Conservation (phyloP, 2,329 filamentous ascomycete species). For the Colletotrichum sp. region DNA sequence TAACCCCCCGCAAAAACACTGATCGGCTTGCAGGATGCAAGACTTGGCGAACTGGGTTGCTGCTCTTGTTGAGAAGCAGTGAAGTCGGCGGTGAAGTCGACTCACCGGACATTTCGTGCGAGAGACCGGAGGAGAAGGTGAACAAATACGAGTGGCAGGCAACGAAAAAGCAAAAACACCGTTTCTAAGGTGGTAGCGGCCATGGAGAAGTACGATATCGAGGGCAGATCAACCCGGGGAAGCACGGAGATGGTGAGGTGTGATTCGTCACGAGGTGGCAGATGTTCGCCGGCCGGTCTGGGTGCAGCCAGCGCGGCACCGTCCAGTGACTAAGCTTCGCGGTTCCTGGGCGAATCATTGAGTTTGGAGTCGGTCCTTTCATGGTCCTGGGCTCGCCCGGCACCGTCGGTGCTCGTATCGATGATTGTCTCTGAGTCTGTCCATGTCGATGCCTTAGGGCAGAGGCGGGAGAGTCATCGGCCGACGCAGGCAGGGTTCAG, state of each 20-base stretch:
- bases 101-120: neutral
- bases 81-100: slow-evolving; percentile 3
- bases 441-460: neutral
- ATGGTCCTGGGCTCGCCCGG: neutral
- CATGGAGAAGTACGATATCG: neutral
- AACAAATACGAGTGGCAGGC: neutral
- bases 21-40: neutral
- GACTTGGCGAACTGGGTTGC: neutral
- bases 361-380: neutral
- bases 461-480: neutral
- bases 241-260: neutral
- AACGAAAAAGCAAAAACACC: neutral
- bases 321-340: neutral
- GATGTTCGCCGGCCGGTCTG: neutral
- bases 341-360: neutral
- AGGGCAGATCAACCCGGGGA: neutral
- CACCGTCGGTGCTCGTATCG: neutral
- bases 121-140: neutral
- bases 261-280: neutral
- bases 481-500: neutral
- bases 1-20: neutral
- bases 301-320: neutral
- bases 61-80: neutral
- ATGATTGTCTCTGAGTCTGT: neutral
- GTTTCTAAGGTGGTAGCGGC: neutral